Conservation (phyloP, 2,329 filamentous ascomycete species). For the Fusarium sp. region DNA sequence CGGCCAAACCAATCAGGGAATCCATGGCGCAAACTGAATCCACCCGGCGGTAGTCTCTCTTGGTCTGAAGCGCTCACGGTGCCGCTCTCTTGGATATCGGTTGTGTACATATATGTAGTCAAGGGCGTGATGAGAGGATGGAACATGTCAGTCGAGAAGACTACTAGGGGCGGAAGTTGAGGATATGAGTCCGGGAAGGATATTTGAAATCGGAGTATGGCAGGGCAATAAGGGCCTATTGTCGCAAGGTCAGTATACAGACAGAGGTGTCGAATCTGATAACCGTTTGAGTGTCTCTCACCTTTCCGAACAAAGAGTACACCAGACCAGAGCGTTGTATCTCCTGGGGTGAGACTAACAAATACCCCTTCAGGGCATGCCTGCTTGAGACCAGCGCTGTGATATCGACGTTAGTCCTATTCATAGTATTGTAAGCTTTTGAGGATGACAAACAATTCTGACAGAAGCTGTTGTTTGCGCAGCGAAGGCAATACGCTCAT, state of each 20-base stretch:
- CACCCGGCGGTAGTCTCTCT: conserved; percentile 85
- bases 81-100: conserved; percentile 78
- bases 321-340: conserved; percentile 88
- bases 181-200: conserved; percentile 88
- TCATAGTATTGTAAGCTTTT: neutral
- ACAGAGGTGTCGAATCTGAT: neutral
- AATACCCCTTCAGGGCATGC: conserved; percentile 89
- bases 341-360: conserved; percentile 83
- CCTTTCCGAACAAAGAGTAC: conserved; percentile 92
- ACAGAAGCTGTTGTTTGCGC: conserved; percentile 80
- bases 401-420: conserved; percentile 43
- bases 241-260: neutral
- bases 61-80: conserved; percentile 87
- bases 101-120: conserved; percentile 94
- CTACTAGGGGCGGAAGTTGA: conserved; percentile 82
- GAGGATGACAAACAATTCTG: conserved; percentile 77
- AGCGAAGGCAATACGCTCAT: conserved; percentile 66
- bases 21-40: conserved; percentile 89
- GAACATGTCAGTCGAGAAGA: conserved; percentile 93
- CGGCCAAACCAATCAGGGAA: conserved; percentile 92
- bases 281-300: conserved; percentile 54
- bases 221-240: conserved; percentile 88
- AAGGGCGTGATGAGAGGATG: conserved; percentile 92
- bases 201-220: conserved; percentile 90
- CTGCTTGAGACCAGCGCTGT: conserved; percentile 82